Percentiles rank a stretch among this genome's conserved stretches.
phyloP scores from a whole-genome alignment of 2,329 filamentous ascomycete species.

The Lasiodiplodia theobromae region DNA sequence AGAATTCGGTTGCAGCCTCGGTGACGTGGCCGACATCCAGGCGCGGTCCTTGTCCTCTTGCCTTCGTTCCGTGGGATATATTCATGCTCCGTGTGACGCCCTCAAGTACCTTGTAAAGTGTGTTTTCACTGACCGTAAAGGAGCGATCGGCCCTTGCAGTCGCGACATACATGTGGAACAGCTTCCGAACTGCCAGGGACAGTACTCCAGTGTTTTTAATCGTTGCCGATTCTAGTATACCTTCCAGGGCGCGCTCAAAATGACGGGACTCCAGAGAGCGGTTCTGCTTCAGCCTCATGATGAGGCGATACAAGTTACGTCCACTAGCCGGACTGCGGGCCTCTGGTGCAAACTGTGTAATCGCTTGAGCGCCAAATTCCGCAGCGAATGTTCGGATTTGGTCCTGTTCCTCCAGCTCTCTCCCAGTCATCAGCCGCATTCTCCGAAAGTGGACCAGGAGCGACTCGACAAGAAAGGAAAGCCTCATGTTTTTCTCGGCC shows the following conservation, averaged over 20 bases:
- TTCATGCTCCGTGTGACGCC: background rate
- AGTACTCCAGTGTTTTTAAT: background rate
- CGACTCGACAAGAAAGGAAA: background rate
- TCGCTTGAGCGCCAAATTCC: background rate
- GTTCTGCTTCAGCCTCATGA: conserved; percentile 11
- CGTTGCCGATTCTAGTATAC: background rate
- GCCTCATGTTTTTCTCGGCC: background rate
- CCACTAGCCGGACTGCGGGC: background rate
- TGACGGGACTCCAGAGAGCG: conserved; percentile 4
- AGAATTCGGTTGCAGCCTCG: background rate
- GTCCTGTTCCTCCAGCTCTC: background rate
- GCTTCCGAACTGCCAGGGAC: background rate
- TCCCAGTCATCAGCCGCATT: conserved; percentile 5
- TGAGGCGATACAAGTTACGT: conserved; percentile 10
- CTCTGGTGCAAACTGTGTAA: background rate
- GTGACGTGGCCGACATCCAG: background rate
- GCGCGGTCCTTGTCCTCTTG: background rate
- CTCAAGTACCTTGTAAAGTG: background rate
- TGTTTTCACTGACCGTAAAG: background rate
- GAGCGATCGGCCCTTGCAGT: background rate
- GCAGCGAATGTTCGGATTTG: conserved; percentile 2
- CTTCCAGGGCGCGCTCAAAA: background rate
- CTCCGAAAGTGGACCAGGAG: background rate
- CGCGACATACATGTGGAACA: conserved; percentile 8
- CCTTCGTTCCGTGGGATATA: background rate